Evolutionary conservation across 805 yeast genomes (phyloP).

Genomic region (Metschnikowia matae): DNA sequence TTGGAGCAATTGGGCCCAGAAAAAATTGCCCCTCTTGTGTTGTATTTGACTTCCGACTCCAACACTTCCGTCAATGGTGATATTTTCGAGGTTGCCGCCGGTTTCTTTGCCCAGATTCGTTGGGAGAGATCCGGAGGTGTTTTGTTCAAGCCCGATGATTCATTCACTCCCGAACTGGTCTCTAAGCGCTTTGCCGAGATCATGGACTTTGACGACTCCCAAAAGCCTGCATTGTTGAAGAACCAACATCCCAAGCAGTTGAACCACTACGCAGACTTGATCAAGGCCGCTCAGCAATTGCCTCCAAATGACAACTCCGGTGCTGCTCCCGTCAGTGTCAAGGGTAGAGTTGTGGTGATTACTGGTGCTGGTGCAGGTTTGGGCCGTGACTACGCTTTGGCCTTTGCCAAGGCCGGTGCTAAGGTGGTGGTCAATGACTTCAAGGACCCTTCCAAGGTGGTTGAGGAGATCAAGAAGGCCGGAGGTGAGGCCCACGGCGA

Average conservation of each 20-base stretch:
- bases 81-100: conserved; percentile 91
- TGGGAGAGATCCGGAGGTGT: conserved; percentile 94
- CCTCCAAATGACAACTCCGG: conserved; percentile 47
- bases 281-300: conserved; percentile 47
- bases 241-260: conserved; percentile 67
- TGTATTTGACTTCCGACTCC: conserved; percentile 68
- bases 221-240: conserved; percentile 46
- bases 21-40: conserved; percentile 87
- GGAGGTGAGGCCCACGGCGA: conserved; percentile 86
- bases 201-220: conserved; percentile 54
- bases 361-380: conserved; percentile 96
- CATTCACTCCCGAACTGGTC: conserved; percentile 83
- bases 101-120: conserved; percentile 83
- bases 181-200: conserved; percentile 62
- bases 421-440: conserved; percentile 93
- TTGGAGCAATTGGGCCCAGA: conserved; percentile 80
- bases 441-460: conserved; percentile 67
- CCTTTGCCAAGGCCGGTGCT: conserved; percentile 88
- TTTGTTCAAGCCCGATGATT: conserved; percentile 69
- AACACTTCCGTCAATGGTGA: conserved; percentile 57
- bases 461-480: conserved; percentile 62
- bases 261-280: conserved; percentile 64
- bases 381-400: conserved; percentile 84
- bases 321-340: conserved; percentile 51
- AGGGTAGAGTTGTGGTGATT: conserved; percentile 80